These are phyloP conservation scores for Diplocarpon mali DNA, from an alignment of 2,329 filamentous ascomycete genomes.

Conservation along the genomic window DNA sequence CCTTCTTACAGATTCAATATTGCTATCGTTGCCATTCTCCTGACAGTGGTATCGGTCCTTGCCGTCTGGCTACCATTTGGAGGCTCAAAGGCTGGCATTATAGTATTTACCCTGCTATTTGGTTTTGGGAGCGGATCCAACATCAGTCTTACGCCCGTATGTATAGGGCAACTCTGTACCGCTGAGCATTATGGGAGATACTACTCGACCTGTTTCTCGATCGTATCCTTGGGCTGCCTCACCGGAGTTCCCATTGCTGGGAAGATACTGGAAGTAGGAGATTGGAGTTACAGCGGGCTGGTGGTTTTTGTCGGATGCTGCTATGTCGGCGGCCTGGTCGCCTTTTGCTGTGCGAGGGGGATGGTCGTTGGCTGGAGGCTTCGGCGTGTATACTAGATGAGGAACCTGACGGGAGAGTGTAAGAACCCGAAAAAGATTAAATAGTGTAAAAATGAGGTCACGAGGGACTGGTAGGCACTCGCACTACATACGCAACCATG, in stretches of 20 bases:
- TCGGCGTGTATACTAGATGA: background rate
- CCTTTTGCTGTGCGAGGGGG: background rate
- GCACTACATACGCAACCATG: too few relatives aligned
- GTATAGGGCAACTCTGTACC: background rate
- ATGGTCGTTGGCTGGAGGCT: background rate
- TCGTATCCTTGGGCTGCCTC: background rate
- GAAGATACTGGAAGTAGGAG: background rate
- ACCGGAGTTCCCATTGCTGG: constrained; percentile 1
- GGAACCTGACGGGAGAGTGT: background rate
- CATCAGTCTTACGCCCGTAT: constrained; percentile 3
- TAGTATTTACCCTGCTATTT: constrained; percentile 66
- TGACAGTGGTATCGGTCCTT: constrained; percentile 51
- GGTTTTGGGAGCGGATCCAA: constrained; percentile 65
- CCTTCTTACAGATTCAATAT: background rate
- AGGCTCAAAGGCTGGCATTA: constrained; percentile 46
- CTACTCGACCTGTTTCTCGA: constrained; percentile 2
- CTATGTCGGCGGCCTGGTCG: background rate
- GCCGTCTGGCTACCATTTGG: constrained; percentile 65
- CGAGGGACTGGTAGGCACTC: too few relatives aligned
- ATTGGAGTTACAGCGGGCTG: background rate
- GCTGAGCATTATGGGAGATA: background rate
- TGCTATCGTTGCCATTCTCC: constrained; percentile 47
- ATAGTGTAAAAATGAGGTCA: too few relatives aligned
- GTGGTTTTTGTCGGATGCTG: background rate
- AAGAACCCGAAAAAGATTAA: too few relatives aligned